These are phyloP conservation scores for Tetrahymena malaccensis DNA, from an alignment of 73 alveolate genomes.

Conservation along the genomic window DNA sequence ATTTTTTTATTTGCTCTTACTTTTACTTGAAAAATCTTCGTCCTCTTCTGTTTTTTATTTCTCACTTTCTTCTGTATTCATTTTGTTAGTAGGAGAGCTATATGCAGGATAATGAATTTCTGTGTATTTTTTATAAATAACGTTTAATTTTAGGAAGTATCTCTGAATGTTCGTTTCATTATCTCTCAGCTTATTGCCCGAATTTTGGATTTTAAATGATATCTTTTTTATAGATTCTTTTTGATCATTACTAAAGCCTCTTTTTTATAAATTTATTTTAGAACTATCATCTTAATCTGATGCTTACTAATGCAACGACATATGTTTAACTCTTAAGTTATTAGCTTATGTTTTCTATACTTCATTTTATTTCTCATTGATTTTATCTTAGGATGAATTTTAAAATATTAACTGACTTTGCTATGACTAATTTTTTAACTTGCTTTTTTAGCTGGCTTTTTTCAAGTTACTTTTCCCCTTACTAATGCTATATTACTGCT, in stretches of 20 bases:
- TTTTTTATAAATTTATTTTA: neutral
- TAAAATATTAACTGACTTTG: neutral
- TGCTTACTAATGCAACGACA: neutral
- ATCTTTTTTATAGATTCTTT: neutral
- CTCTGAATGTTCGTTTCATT: neutral
- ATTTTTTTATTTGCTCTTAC: neutral
- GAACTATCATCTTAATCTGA: neutral
- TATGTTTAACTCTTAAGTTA: neutral
- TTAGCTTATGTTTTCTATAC: neutral
- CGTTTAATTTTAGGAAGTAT: neutral
- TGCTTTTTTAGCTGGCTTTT: neutral
- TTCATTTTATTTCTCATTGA: neutral
- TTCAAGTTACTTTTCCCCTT: neutral
- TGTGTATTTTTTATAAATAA: neutral
- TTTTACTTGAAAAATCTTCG: neutral
- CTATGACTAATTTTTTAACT: neutral
- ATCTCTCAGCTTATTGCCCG: neutral
- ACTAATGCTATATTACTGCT: neutral
- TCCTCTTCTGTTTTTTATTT: neutral
- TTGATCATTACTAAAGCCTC: neutral
- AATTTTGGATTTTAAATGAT: neutral
- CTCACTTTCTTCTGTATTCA: neutral
- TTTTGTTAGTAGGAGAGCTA: neutral
- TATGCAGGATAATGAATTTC: neutral
- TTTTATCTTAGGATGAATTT: neutral